phyloP scores from a whole-genome alignment of 768 basidiomycete species.

The Phylloporus sp. region DNA sequence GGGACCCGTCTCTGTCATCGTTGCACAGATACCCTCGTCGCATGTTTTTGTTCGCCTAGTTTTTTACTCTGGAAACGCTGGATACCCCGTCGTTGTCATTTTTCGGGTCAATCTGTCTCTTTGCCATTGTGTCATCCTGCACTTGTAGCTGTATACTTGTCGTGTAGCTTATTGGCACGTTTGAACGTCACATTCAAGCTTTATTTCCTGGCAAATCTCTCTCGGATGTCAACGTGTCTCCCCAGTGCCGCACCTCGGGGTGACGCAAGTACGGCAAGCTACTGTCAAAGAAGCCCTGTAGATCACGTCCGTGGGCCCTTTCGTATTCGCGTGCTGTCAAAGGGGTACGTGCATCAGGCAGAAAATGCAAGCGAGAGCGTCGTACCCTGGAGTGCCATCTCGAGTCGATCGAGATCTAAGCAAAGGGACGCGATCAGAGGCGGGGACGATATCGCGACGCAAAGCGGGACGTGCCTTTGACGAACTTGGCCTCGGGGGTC shows the following conservation, averaged over 20 bases:
- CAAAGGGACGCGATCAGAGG: not conserved
- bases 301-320: conserved; percentile 39
- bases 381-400: conserved; percentile 81
- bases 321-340: conserved; percentile 75
- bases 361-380: not conserved
- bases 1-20: not conserved
- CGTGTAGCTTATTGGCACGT: no score
- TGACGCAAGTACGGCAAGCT: conserved; percentile 71
- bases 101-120: not conserved
- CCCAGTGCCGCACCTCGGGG: conserved; percentile 72
- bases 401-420: conserved; percentile 78
- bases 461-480: conserved; percentile 63
- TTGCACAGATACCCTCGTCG: not conserved
- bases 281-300: conserved; percentile 78
- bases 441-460: not conserved
- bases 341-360: not conserved
- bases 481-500: conserved; percentile 75
- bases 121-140: no score
- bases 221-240: conserved; percentile 34
- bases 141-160: no score
- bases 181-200: no score
- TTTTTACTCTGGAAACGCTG: not conserved
- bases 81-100: not conserved
- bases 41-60: not conserved
- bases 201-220: not conserved